Percentiles rank a stretch among this genome's conserved stretches.
Conservation (phyloP, 352 stramenopile species). For the Pythium biforme region DNA sequence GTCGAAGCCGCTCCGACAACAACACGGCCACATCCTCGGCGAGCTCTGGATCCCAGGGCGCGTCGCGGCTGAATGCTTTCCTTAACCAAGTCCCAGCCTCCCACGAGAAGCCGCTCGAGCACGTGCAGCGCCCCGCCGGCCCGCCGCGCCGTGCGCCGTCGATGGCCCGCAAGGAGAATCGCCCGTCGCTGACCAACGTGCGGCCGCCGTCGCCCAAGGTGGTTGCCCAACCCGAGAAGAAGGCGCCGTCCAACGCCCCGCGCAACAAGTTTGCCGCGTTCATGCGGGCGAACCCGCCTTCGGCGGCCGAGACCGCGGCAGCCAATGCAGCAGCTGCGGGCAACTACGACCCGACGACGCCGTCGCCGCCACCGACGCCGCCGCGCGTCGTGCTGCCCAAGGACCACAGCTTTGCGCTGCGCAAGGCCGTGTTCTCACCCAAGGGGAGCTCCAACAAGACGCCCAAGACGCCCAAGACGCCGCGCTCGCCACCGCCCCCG, state of each 20-base stretch:
- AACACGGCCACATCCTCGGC: constrained; percentile 34
- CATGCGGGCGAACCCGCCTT: constrained; percentile 69
- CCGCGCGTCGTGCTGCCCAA: constrained; percentile 20
- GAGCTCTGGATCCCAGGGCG: constrained; percentile 35
- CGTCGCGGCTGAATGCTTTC: constrained; percentile 72
- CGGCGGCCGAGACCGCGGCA: constrained; percentile 9
- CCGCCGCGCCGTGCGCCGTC: constrained; percentile 46
- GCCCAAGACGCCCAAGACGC: constrained; percentile 17
- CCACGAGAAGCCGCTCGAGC: constrained; percentile 52
- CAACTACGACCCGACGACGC: neutral
- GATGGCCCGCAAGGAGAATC: constrained; percentile 42
- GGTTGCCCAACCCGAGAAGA: neutral
- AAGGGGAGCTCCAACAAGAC: constrained; percentile 22
- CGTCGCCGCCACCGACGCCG: constrained; percentile 17
- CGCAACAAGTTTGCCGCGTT: constrained; percentile 84
- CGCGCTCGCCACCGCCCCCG: constrained; percentile 16
- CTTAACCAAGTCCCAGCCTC: constrained; percentile 70
- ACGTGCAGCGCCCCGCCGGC: constrained; percentile 53
- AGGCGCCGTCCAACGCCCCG: constrained; percentile 29
- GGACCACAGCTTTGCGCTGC: constrained; percentile 51
- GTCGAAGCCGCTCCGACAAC: constrained; percentile 27
- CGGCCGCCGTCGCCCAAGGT: neutral
- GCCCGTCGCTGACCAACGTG: constrained; percentile 18
- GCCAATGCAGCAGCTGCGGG: neutral
- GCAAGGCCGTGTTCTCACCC: constrained; percentile 61